phyloP scores from a whole-genome alignment of 352 stramenopile genomes.

The Phytophthora pini region DNA sequence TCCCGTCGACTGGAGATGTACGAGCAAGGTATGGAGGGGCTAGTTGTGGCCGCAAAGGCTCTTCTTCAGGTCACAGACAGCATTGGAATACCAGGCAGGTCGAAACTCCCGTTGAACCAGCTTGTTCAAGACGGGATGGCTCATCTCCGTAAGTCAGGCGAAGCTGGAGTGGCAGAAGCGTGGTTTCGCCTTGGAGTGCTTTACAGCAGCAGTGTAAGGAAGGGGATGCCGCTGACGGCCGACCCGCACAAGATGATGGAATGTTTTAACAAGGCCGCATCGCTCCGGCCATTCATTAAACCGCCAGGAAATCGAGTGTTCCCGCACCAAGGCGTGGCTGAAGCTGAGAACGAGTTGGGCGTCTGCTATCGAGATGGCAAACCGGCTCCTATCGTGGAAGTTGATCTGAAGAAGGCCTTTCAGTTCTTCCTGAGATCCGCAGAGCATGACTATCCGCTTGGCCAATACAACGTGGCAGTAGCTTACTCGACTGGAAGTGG shows the following conservation, averaged over 20 bases:
- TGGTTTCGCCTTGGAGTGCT: constrained; percentile 52
- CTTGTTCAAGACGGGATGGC: constrained; percentile 28
- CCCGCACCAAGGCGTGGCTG: constrained; percentile 39
- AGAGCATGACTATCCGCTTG: constrained; percentile 42
- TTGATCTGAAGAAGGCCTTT: constrained; percentile 35
- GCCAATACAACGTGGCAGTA: constrained; percentile 43
- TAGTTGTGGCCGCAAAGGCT: constrained; percentile 26
- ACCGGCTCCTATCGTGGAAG: constrained; percentile 19
- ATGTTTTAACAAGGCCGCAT: constrained; percentile 43
- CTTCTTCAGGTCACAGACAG: constrained; percentile 35
- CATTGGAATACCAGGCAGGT: constrained; percentile 24
- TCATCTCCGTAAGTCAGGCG: constrained; percentile 33
- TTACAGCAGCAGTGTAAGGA: constrained; percentile 31
- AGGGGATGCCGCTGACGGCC: constrained; percentile 31
- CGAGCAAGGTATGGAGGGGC: constrained; percentile 24
- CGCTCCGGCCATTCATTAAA: constrained; percentile 41
- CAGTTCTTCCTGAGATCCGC: constrained; percentile 43
- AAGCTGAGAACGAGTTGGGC: constrained; percentile 46
- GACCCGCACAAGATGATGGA: constrained; percentile 37
- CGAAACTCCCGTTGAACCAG: constrained; percentile 18
- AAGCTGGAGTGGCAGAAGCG: constrained; percentile 43
- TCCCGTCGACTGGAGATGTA: constrained; percentile 31
- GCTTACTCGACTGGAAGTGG: constrained; percentile 40
- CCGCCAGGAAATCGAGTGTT: constrained; percentile 37
- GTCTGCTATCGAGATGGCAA: constrained; percentile 45